Conservation (phyloP, 2,329 filamentous ascomycete genomes). For the Paecilomyces sp. region DNA sequence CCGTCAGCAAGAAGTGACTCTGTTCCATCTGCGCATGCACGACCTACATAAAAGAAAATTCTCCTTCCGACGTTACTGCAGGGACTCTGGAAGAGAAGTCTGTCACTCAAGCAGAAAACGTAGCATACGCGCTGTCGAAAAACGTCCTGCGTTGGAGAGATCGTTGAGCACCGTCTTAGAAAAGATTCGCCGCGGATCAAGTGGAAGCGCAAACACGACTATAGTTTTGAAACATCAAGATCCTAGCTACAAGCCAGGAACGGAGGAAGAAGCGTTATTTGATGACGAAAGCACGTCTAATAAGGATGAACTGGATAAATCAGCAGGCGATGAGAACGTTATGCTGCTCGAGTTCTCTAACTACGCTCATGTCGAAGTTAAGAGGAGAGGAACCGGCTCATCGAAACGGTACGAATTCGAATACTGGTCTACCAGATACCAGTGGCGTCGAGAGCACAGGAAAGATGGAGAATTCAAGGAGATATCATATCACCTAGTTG, state of each 20-base stretch:
- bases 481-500: slow-evolving; percentile 73
- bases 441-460: slow-evolving; percentile 70
- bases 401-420: slow-evolving; percentile 82
- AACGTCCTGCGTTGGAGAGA: slow-evolving; percentile 47
- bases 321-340: slow-evolving; percentile 58
- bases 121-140: slow-evolving; percentile 46
- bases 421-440: slow-evolving; percentile 83
- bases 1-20: slow-evolving; percentile 58
- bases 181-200: slow-evolving; percentile 49
- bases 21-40: slow-evolving; percentile 95
- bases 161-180: slow-evolving; percentile 56
- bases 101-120: slow-evolving; percentile 75
- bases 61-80: slow-evolving; percentile 82
- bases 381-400: slow-evolving; percentile 57
- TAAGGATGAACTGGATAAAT: slow-evolving; percentile 2
- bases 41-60: slow-evolving; percentile 81
- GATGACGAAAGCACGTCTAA: slow-evolving; percentile 8
- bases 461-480: slow-evolving; percentile 57
- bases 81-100: slow-evolving; percentile 87
- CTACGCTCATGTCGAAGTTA: slow-evolving; percentile 85
- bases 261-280: slow-evolving; percentile 32
- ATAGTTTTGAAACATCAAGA: slow-evolving; percentile 48
- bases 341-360: slow-evolving; percentile 95
- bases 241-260: slow-evolving; percentile 49
- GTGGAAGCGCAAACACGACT: slow-evolving; percentile 37